Base-by-base conservation (phyloP, 805 yeast genomes). In the Myxozyma mucilagina region DNA sequence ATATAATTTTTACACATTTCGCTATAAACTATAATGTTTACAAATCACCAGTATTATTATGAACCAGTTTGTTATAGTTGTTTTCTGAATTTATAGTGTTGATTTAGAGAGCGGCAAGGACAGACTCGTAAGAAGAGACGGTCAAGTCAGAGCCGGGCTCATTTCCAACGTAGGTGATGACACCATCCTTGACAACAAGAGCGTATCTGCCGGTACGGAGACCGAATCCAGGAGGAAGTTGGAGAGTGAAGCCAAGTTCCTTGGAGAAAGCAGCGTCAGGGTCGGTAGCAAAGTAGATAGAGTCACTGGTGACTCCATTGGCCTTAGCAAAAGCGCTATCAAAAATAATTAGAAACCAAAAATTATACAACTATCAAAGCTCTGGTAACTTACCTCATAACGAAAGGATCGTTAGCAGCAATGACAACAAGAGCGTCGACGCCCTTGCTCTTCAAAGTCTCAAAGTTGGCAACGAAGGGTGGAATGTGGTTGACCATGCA, bases 401-500 rank as follows among this genome's bases (percentile, higher is more conserved):
- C 91, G 70, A 87, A 86, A 16, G 92, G 87, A 68, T 86, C 87
- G 74, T 87, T 87, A 59, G 84, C 85, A 34, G 90, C 80, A 60
- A 87, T 69, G 13, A 87, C 85, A 57, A 87, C 76, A 60, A 87
- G 77, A 69, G 79, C 79, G 71, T 86, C 89, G 49, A 86, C 85
- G 42, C 86, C 84, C 75, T 85, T 86, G 57, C 77, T 74, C 69
- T 79, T 74, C 71, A 89, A 80, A 57, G 82, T 80, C 24, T 72
- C 72, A 57, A 81, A 72, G 65, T 83, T 76, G 60, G 76, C 70
- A 60, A 87, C 73, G 77, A 76, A 87, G 29, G 85, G 89, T 59
- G 93, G 93, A 62, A 87, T 80, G 74, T 87, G 94, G 68, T 82
- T 79, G 53, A 80, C 83, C 52, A 88, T 80, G 75, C 94, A 88